A percentile compares a stretch with the other conserved stretches of the same genome.
Evolutionary conservation across 805 yeast species (phyloP).

Genomic region (Starmerella scarabaei): DNA sequence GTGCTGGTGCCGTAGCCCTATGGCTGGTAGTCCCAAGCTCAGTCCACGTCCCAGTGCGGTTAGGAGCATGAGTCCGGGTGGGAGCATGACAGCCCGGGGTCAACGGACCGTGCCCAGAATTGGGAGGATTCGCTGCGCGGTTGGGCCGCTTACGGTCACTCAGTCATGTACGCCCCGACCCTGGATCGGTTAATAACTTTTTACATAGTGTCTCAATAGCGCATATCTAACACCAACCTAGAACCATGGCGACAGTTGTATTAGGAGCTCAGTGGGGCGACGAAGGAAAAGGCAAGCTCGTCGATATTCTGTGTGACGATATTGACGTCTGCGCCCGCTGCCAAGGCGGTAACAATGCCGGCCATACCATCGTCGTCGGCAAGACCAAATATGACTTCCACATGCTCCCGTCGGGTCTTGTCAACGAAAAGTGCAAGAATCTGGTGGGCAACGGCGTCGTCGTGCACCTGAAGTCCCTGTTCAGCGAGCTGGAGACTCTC

Average conservation of each 20-base stretch:
- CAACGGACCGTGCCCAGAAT: too few relatives aligned
- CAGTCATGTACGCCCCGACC: too few relatives aligned
- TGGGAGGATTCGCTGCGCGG: too few relatives aligned
- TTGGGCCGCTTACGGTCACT: too few relatives aligned
- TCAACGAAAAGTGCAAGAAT: slow-evolving; percentile 81
- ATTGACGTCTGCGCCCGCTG: slow-evolving; percentile 96
- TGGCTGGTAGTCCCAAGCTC: not conserved
- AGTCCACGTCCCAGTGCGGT: too few relatives aligned
- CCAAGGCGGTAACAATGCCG: slow-evolving; percentile 97
- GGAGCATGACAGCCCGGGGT: too few relatives aligned
- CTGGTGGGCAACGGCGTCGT: slow-evolving; percentile 94
- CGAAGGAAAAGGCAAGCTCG: slow-evolving; percentile 98
- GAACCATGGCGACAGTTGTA: slow-evolving; percentile 74
- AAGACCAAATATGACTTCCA: slow-evolving; percentile 90
- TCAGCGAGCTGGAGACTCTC: slow-evolving; percentile 68
- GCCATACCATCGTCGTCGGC: slow-evolving; percentile 92
- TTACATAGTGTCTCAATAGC: too few relatives aligned
- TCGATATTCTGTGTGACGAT: slow-evolving; percentile 85
- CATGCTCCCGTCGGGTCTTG: slow-evolving; percentile 97
- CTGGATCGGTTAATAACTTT: too few relatives aligned
- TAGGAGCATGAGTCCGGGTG: too few relatives aligned
- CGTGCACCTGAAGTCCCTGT: slow-evolving; percentile 85
- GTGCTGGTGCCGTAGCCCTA: not conserved
- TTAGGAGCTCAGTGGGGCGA: slow-evolving; percentile 99
- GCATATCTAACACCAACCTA: too few relatives aligned